A percentile compares a stretch with the other conserved stretches of the same genome.
These are phyloP conservation scores for Alternaria incomplexa DNA, from an alignment of 2,329 filamentous ascomycete genomes.

Conservation along the genomic window DNA sequence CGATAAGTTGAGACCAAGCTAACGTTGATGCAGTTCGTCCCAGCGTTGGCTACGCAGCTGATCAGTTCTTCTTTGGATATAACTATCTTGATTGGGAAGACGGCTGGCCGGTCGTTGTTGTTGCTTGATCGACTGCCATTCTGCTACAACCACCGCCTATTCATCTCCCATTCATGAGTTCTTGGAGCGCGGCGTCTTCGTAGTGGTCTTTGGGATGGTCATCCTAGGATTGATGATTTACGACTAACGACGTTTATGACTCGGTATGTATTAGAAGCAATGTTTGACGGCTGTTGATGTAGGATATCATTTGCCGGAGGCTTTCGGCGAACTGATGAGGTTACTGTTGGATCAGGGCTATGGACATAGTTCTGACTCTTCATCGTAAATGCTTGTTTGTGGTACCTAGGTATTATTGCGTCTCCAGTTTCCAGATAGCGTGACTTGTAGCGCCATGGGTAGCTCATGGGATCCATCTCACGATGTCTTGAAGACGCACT, in stretches of 20 bases:
- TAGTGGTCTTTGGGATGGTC: not conserved
- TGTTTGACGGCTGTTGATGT: not conserved
- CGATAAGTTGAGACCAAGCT: not conserved
- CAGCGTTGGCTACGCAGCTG: constrained; percentile 29
- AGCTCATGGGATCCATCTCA: not conserved
- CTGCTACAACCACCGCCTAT: not conserved
- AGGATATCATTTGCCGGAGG: not conserved
- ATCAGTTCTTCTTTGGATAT: constrained; percentile 38
- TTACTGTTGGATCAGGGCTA: not conserved
- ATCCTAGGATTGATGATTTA: not conserved
- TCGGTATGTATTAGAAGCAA: not conserved
- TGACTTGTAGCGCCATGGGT: not conserved
- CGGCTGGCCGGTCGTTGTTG: constrained; percentile 38
- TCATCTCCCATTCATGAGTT: not conserved
- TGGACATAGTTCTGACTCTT: not conserved
- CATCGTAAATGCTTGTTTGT: not conserved
- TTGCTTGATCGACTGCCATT: not conserved
- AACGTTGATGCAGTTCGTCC: constrained; percentile 23
- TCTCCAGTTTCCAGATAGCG: not conserved
- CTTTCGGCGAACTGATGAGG: not conserved
- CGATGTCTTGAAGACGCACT: not conserved
- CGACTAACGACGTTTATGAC: not conserved
- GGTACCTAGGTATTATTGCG: not conserved
- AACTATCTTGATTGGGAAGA: constrained; percentile 38
- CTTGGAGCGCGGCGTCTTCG: not conserved